phyloP scores from a whole-genome alignment of 768 basidiomycete genomes.

The Kwoniella mangroviensis region DNA sequence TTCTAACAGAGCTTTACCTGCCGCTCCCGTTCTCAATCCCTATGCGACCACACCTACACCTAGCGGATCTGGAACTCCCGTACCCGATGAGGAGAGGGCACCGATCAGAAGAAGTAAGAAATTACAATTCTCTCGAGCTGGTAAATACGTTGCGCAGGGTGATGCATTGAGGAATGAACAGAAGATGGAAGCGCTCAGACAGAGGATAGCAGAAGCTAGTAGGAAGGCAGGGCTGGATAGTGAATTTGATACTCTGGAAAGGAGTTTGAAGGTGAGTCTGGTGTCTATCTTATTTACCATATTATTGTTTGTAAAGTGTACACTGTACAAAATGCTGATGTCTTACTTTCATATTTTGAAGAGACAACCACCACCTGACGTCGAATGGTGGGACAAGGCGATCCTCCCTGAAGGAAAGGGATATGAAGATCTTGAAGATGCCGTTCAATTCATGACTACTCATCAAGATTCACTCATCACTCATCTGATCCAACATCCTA shows the following conservation, averaged over 20 bases:
- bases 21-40: constrained; percentile 67
- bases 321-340: not conserved
- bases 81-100: constrained; percentile 24
- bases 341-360: constrained; percentile 49
- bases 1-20: constrained; percentile 66
- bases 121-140: constrained; percentile 88
- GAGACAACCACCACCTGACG: constrained; percentile 82
- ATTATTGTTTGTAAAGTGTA: no score
- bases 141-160: constrained; percentile 69
- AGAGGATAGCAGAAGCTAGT: constrained; percentile 88
- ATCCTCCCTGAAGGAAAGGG: constrained; percentile 73
- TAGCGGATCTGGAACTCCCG: constrained; percentile 32
- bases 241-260: constrained; percentile 90
- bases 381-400: constrained; percentile 97
- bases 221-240: constrained; percentile 90
- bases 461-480: constrained; percentile 73
- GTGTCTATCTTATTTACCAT: not conserved
- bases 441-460: constrained; percentile 68
- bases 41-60: constrained; percentile 65
- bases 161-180: constrained; percentile 64
- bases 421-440: constrained; percentile 71
- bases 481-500: constrained; percentile 93
- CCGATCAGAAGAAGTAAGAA: constrained; percentile 51
- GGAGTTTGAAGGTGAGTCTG: constrained; percentile 74
- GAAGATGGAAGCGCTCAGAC: constrained; percentile 87